Conservation (phyloP, 2,329 filamentous ascomycete genomes). For the Hysterium pulicare region DNA sequence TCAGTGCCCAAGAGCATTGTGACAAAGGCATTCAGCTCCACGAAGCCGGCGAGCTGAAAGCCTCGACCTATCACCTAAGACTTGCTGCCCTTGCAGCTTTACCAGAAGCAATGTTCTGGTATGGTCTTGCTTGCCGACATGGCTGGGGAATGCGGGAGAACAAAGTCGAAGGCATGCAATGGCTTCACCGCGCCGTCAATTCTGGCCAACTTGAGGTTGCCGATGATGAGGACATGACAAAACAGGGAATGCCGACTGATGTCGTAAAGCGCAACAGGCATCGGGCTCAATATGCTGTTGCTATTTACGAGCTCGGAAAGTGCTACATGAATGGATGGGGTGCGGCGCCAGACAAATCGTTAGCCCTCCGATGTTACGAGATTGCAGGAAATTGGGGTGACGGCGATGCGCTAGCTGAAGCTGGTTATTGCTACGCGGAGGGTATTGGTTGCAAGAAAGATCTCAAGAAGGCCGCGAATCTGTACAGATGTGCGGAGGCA, state of each 20-base stretch:
- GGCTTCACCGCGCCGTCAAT: constrained; percentile 89
- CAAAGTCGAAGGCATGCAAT: constrained; percentile 82
- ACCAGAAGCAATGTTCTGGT: constrained; percentile 92
- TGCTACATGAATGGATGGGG: constrained; percentile 99
- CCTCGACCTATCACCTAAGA: constrained; percentile 94
- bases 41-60: constrained; percentile 79
- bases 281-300: constrained; percentile 89
- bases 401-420: constrained; percentile 87
- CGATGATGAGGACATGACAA: constrained; percentile 68
- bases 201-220: constrained; percentile 77
- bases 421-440: constrained; percentile 93
- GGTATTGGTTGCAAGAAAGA: constrained; percentile 95
- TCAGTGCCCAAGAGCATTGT: constrained; percentile 83
- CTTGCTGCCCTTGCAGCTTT: constrained; percentile 82
- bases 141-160: constrained; percentile 98
- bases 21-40: constrained; percentile 87
- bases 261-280: constrained; percentile 72
- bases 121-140: constrained; percentile 89
- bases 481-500: constrained; percentile 85
- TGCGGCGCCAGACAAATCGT: constrained; percentile 82
- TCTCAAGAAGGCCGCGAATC: constrained; percentile 85
- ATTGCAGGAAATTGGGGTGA: constrained; percentile 96
- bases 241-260: constrained; percentile 61
- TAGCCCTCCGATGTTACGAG: constrained; percentile 91
- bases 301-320: constrained; percentile 93